Percentiles rank a stretch among this genome's conserved stretches.
phyloP scores from a whole-genome alignment of 768 basidiomycete species.

The Panaeolus cyanescens region DNA sequence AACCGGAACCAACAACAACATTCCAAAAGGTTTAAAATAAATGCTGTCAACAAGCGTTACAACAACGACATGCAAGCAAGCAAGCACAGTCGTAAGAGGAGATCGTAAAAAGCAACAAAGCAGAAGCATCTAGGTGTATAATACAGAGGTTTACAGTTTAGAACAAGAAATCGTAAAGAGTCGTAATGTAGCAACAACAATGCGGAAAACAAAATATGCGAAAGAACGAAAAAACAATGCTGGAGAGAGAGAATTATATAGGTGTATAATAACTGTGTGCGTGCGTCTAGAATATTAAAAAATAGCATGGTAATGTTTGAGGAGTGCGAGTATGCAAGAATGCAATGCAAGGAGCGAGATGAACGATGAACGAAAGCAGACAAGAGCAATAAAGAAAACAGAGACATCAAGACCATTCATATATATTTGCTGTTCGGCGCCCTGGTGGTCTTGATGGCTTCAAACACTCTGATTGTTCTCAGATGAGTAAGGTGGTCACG shows the following conservation, averaged over 20 bases:
- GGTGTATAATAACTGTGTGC: background rate
- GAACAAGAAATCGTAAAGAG: background rate
- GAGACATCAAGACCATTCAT: background rate
- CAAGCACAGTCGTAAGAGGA: background rate
- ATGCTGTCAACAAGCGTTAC: background rate
- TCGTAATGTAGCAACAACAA: background rate
- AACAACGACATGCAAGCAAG: background rate
- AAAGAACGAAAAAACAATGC: background rate
- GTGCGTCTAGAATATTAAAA: background rate
- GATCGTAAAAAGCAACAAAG: background rate
- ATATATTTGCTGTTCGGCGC: background rate
- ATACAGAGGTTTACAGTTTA: background rate
- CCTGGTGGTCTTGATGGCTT: slow-evolving; percentile 11
- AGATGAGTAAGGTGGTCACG: slow-evolving; percentile 10
- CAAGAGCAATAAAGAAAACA: slow-evolving; percentile 4
- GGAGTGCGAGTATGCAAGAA: slow-evolving; percentile 20
- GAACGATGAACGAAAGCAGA: background rate
- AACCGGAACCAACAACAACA: background rate
- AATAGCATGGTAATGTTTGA: slow-evolving; percentile 1
- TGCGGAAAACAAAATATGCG: background rate
- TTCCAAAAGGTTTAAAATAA: background rate
- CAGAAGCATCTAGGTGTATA: background rate
- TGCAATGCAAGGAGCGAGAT: slow-evolving; percentile 6
- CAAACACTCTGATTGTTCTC: slow-evolving; percentile 17
- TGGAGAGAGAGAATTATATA: background rate